Conservation (phyloP, 2,329 filamentous ascomycete genomes). For the Phialophora expanda region DNA sequence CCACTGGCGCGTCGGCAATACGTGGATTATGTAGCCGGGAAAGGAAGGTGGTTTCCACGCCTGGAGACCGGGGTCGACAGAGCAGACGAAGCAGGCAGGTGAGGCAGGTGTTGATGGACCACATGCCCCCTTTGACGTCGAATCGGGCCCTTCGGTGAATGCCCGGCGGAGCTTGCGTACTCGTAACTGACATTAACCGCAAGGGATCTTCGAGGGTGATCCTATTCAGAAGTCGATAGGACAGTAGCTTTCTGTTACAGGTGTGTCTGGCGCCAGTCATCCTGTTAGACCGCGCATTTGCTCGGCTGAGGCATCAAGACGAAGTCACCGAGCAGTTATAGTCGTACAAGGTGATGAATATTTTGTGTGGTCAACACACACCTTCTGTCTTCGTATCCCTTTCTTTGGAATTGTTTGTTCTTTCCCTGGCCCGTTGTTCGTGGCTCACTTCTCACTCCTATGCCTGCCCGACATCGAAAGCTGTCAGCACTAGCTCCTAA, state of each 20-base stretch:
- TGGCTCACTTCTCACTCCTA: not conserved
- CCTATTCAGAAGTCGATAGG: not conserved
- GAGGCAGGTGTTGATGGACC: not conserved
- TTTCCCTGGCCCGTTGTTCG: not conserved
- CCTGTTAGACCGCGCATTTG: not conserved
- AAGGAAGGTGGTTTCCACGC: constrained; percentile 1
- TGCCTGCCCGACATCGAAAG: not conserved
- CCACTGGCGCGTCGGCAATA: no score
- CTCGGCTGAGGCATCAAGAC: not conserved
- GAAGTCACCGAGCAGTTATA: not conserved
- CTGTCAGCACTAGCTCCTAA: not conserved
- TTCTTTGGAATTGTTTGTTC: not conserved
- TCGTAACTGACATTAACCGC: not conserved
- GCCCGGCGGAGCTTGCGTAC: not conserved
- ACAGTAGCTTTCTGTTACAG: not conserved
- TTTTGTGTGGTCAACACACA: not conserved
- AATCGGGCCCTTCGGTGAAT: not conserved
- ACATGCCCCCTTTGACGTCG: no score
- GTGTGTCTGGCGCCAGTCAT: not conserved
- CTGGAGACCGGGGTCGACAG: not conserved
- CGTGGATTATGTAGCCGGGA: not conserved
- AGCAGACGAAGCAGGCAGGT: not conserved
- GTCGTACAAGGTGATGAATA: not conserved
- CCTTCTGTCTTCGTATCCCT: not conserved
- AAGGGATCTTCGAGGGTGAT: not conserved